A percentile compares a stretch with the other conserved stretches of the same genome.
Evolutionary conservation across 78 protist genomes (phyloP).

Genomic region (Pelomyxa schiedti): DNA sequence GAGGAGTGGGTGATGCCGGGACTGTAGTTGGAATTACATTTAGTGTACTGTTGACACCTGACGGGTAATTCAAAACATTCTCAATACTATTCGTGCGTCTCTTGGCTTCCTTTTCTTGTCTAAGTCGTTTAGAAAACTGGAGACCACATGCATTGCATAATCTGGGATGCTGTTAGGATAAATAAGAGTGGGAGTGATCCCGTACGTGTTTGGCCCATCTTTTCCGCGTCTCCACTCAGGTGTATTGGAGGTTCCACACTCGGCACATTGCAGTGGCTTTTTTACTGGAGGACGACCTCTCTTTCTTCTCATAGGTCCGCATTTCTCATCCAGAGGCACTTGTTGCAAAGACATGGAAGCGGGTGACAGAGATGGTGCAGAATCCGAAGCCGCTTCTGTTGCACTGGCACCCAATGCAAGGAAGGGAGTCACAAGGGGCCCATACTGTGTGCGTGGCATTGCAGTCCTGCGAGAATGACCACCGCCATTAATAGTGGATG

Average conservation of each 20-base stretch:
- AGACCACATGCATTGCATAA: not conserved
- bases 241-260: constrained; percentile 5
- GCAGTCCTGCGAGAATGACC: too few relatives aligned
- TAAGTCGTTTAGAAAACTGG: not conserved
- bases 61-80: too few relatives aligned
- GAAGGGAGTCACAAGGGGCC: not conserved
- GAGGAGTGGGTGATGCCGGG: too few relatives aligned
- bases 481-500: too few relatives aligned
- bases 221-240: constrained; percentile 6
- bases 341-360: not conserved
- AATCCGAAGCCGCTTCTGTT: not conserved
- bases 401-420: not conserved
- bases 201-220: not conserved
- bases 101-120: not conserved
- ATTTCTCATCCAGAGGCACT: not conserved
- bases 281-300: constrained; percentile 10
- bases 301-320: not conserved
- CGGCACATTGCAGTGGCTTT: not conserved
- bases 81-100: too few relatives aligned
- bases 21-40: too few relatives aligned
- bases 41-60: too few relatives aligned
- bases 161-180: not conserved
- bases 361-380: too few relatives aligned
- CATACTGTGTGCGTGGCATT: not conserved
- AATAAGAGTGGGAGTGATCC: not conserved